These are phyloP conservation scores for Limnanthes douglasii DNA, from an alignment of 345 rosid genomes.

Conservation along the genomic window DNA sequence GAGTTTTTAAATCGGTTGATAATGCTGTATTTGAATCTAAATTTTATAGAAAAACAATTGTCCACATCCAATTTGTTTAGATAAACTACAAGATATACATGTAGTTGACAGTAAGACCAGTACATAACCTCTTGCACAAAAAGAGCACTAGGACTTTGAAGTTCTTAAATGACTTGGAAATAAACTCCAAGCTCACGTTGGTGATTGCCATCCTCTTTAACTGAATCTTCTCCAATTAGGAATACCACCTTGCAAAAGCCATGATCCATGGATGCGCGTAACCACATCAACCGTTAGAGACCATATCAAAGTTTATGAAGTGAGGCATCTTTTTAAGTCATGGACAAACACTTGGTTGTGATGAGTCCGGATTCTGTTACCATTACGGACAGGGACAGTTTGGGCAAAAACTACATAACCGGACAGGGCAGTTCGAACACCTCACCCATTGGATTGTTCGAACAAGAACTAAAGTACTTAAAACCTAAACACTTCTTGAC, in stretches of 20 bases:
- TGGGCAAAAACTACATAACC: no score
- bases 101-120: constrained; percentile 85
- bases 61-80: no score
- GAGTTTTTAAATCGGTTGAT: no score
- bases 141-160: constrained; percentile 62
- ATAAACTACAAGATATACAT: constrained; percentile 22
- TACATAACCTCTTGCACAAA: constrained; percentile 83
- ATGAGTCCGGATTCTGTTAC: no score
- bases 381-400: no score
- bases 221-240: constrained; percentile 59
- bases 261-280: constrained; percentile 63
- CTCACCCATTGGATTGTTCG: no score
- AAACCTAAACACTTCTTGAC: no score
- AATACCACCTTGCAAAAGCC: constrained; percentile 32
- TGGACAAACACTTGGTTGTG: no score
- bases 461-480: no score
- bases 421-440: no score
- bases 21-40: no score
- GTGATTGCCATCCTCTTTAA: constrained; percentile 85
- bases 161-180: constrained; percentile 60
- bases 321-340: constrained; percentile 95
- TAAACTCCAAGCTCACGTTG: constrained; percentile 64
- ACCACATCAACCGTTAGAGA: constrained; percentile 96
- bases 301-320: constrained; percentile 80
- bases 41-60: no score